Percentiles rank a stretch among this genome's conserved stretches.
Conservation (phyloP, 495 filamentous ascomycete genomes). For the Bathelium albidoporum region DNA sequence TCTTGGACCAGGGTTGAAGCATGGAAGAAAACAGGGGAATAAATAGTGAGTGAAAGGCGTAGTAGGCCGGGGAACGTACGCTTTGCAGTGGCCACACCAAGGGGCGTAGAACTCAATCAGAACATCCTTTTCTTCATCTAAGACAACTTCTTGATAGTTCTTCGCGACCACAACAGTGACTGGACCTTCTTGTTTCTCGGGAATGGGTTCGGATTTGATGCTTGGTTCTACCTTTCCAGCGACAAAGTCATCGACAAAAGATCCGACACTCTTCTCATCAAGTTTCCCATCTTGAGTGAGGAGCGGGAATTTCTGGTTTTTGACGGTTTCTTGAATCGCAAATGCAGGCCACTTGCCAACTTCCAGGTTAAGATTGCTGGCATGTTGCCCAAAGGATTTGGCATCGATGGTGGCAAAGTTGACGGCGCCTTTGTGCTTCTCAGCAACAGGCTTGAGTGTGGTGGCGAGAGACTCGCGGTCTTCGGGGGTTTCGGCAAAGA, state of each 20-base stretch:
- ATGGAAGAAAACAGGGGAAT: constrained; percentile 6
- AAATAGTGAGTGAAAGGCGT: constrained; percentile 9
- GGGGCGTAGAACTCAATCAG: constrained; percentile 97
- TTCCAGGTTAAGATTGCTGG: constrained; percentile 94
- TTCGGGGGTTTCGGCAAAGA: constrained; percentile 90
- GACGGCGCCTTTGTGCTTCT: constrained; percentile 69
- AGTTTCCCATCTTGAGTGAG: constrained; percentile 31
- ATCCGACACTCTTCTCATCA: constrained; percentile 62
- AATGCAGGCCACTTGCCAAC: constrained; percentile 91
- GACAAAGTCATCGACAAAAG: constrained; percentile 81
- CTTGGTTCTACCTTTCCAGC: constrained; percentile 84
- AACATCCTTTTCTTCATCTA: constrained; percentile 93
- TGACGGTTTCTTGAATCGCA: constrained; percentile 90
- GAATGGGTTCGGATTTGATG: constrained; percentile 97
- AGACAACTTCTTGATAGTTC: constrained; percentile 85
- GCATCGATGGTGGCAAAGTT: constrained; percentile 99
- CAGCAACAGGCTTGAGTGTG: constrained; percentile 50
- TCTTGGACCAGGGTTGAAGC: not conserved
- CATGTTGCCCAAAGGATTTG: constrained; percentile 88
- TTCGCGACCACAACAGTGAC: constrained; percentile 87
- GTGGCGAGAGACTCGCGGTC: constrained; percentile 72
- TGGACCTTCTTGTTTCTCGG: constrained; percentile 85
- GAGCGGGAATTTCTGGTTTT: constrained; percentile 89
- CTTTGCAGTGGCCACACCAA: constrained; percentile 99
- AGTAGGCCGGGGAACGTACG: constrained; percentile 36